phyloP scores from a whole-genome alignment of 177 flowering plant species.

The Vitis hybrid region DNA sequence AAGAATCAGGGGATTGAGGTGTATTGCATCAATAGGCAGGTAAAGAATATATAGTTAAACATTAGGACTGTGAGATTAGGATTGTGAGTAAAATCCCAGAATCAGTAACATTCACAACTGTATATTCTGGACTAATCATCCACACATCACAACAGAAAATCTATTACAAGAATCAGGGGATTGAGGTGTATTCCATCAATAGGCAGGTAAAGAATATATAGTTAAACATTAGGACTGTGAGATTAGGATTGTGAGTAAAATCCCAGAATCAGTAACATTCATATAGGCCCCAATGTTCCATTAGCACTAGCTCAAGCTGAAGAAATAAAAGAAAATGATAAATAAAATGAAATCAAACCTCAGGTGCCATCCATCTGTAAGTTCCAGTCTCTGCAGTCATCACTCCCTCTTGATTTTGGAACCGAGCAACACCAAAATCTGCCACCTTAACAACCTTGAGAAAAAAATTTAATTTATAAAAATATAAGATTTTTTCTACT shows the following conservation, averaged over 20 bases:
- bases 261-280: background rate
- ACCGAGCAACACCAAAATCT: conserved; percentile 99
- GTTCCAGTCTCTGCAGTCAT: conserved; percentile 99
- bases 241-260: background rate
- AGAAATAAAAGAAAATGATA: background rate
- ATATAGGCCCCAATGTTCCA: background rate
- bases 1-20: background rate
- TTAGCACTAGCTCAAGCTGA: background rate
- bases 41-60: background rate
- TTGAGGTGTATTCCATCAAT: background rate
- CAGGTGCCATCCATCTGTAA: conserved; percentile 99
- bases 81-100: background rate
- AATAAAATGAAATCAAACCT: conserved; percentile 46
- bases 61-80: background rate
- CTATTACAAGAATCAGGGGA: background rate
- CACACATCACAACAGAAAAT: background rate
- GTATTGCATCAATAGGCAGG: background rate
- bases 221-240: background rate
- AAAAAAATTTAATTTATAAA: conserved; percentile 1
- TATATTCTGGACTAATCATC: background rate
- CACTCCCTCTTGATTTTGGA: conserved; percentile 73
- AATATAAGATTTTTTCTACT: background rate
- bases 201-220: background rate
- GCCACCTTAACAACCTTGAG: conserved; percentile 92
- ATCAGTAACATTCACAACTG: background rate